Evolutionary conservation across 2,329 filamentous ascomycete species (phyloP).

Genomic region (Fusarium odoratissimum): DNA sequence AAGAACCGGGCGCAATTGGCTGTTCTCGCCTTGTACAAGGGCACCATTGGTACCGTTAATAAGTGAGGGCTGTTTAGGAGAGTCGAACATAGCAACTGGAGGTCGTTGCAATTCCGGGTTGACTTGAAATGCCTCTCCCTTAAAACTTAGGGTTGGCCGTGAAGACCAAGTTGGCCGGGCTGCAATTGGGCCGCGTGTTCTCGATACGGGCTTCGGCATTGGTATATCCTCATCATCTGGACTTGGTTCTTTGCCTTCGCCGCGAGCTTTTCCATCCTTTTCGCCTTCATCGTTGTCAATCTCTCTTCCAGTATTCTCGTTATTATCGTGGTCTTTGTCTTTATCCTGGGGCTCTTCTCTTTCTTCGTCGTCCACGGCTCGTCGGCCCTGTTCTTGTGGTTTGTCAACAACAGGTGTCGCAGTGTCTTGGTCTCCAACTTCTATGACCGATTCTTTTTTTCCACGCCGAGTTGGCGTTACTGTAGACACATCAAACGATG

Average conservation of each 20-base stretch:
- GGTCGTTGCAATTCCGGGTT: constrained; percentile 43
- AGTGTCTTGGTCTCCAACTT: constrained; percentile 14
- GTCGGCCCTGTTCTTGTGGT: background rate
- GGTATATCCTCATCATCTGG: constrained; percentile 2
- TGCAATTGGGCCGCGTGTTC: constrained; percentile 32
- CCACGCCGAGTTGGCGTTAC: constrained; percentile 28
- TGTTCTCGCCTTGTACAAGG: constrained; percentile 37
- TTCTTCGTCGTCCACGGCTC: background rate
- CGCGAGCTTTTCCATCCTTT: background rate
- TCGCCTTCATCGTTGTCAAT: background rate
- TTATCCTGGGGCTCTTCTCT: background rate
- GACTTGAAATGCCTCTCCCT: constrained; percentile 29
- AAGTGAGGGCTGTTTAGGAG: constrained; percentile 16
- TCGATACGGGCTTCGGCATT: constrained; percentile 9
- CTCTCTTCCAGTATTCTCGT: background rate
- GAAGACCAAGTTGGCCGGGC: constrained; percentile 31
- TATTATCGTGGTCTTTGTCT: background rate
- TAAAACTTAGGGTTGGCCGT: constrained; percentile 40
- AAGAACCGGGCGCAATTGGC: constrained; percentile 39
- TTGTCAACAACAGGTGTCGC: background rate
- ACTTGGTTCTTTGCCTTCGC: background rate
- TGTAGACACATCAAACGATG: constrained; percentile 47
- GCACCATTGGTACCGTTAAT: constrained; percentile 30
- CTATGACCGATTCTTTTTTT: constrained; percentile 16
- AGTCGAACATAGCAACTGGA: constrained; percentile 32